These are phyloP conservation scores for Ophiostoma novo-ulmi DNA, from an alignment of 2,329 filamentous ascomycete genomes.

Conservation along the genomic window DNA sequence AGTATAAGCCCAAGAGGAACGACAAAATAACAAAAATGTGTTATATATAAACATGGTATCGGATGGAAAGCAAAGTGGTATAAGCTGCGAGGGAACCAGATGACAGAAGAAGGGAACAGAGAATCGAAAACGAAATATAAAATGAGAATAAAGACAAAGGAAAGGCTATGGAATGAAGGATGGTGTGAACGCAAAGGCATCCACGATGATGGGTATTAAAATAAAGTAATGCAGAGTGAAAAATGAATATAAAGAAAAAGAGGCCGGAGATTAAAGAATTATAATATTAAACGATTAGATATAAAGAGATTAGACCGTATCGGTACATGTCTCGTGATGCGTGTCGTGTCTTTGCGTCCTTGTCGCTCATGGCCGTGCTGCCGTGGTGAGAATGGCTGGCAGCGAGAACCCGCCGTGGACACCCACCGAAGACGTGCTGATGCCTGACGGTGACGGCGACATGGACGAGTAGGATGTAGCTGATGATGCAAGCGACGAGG, in stretches of 20 bases:
- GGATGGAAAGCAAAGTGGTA: slow-evolving; percentile 19
- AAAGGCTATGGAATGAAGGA: neutral
- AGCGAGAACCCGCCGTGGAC: slow-evolving; percentile 19
- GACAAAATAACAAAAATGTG: neutral
- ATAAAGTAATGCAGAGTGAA: neutral
- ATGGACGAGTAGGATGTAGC: slow-evolving; percentile 19
- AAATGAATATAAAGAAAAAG: neutral
- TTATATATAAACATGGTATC: slow-evolving; percentile 17
- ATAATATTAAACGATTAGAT: slow-evolving; percentile 10
- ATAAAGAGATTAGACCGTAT: neutral
- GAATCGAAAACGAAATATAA: neutral
- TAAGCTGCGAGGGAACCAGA: slow-evolving; percentile 2
- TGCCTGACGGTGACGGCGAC: slow-evolving; percentile 15
- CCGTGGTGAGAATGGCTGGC: slow-evolving; percentile 20
- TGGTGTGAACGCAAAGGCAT: neutral
- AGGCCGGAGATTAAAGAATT: neutral
- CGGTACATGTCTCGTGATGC: neutral
- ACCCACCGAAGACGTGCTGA: neutral
- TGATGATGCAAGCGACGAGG: slow-evolving; percentile 12
- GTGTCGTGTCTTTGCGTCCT: neutral
- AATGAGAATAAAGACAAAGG: neutral
- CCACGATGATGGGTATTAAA: neutral
- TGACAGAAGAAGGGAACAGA: neutral
- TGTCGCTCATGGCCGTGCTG: neutral
- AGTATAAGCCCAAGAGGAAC: neutral